phyloP scores from a whole-genome alignment of 148 eudicot genomes.

The Euryodendron excelsum region DNA sequence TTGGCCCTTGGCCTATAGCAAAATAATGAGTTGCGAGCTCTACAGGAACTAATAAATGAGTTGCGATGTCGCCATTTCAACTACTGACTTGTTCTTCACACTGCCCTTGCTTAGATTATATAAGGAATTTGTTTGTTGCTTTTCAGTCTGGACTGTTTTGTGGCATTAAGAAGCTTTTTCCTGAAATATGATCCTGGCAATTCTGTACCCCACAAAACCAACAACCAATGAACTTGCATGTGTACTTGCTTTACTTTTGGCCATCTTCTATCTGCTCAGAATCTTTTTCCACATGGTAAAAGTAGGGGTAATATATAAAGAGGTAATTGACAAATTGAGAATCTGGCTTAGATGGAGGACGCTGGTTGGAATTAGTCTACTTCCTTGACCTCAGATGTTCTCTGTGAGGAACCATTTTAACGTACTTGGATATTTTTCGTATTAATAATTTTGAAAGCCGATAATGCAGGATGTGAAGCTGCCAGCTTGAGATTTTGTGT shows the following conservation, averaged over 20 bases:
- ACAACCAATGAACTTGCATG: background rate
- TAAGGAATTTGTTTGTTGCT: background rate
- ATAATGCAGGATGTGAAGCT: background rate
- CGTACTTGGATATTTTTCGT: background rate
- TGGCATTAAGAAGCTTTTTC: background rate
- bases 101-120: background rate
- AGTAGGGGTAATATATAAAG: background rate
- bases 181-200: background rate
- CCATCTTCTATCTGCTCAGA: background rate
- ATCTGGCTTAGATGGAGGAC: background rate
- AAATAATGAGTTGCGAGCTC: background rate
- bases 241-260: background rate
- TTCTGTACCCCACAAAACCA: background rate
- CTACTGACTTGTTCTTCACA: background rate
- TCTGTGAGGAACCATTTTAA: background rate
- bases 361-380: background rate
- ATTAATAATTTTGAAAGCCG: background rate
- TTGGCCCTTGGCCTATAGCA: background rate
- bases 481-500: background rate
- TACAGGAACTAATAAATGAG: background rate
- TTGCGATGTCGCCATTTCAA: background rate
- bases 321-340: background rate
- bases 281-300: background rate
- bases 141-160: background rate
- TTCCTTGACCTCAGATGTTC: background rate